Conservation (phyloP, 164 flowering plant species). For the Chloranthus sessilifolius region DNA sequence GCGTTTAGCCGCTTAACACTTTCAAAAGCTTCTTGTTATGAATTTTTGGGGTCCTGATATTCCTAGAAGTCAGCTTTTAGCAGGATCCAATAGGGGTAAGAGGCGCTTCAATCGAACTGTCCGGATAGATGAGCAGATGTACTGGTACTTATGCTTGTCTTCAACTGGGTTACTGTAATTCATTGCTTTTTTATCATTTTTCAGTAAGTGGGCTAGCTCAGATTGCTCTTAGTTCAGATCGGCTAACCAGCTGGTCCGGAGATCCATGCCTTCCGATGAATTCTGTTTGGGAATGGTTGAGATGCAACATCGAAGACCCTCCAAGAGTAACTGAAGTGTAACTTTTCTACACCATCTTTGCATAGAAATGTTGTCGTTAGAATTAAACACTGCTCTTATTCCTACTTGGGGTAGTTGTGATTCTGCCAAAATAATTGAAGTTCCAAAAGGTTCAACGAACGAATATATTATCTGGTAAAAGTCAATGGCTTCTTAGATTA, state of each 20-base stretch:
- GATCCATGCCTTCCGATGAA: conserved; percentile 12
- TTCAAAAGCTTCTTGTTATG: too few species aligned
- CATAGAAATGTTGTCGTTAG: too few species aligned
- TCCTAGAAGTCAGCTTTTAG: too few species aligned
- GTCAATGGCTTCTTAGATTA: neutral
- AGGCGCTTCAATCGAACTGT: neutral
- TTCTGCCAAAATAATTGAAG: too few species aligned
- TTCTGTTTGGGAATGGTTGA: conserved; percentile 12
- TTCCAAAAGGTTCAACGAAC: too few species aligned
- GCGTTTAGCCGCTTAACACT: too few species aligned
- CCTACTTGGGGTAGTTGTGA: too few species aligned
- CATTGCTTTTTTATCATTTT: too few species aligned
- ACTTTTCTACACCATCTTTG: neutral
- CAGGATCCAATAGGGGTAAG: neutral
- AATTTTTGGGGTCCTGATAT: too few species aligned
- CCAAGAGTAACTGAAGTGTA: conserved; percentile 9
- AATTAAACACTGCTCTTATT: too few species aligned
- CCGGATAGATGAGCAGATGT: neutral
- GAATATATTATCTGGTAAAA: neutral
- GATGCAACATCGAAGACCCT: conserved; percentile 4
- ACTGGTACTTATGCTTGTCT: neutral
- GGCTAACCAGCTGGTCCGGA: conserved; percentile 8
- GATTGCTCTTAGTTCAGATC: neutral
- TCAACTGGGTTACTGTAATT: neutral
- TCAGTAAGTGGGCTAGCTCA: conserved; percentile 4